Evolutionary conservation across 805 yeast species (phyloP).

Genomic region (Tetrapisispora pingtungensis): DNA sequence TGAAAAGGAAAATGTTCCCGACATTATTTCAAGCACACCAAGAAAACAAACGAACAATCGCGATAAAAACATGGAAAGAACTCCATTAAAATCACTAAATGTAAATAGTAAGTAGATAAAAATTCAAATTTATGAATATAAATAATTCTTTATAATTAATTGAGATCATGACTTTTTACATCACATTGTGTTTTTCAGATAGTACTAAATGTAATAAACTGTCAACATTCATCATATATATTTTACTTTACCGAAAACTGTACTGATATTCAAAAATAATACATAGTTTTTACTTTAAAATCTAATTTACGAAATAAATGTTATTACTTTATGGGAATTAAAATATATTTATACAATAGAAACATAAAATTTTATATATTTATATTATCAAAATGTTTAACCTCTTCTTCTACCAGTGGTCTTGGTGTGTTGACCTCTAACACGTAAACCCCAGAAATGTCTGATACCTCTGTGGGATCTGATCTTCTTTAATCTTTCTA

Average conservation of each 20-base stretch:
- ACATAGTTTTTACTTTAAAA: too few relatives aligned
- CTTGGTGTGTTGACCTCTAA: conserved; percentile 99
- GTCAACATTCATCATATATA: too few relatives aligned
- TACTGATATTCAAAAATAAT: too few relatives aligned
- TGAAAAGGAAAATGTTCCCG: conserved; percentile 14
- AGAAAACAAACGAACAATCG: conserved; percentile 1
- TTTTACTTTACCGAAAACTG: too few relatives aligned
- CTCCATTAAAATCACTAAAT: conserved; percentile 16
- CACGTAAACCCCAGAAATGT: conserved; percentile 99
- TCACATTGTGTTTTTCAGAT: too few relatives aligned
- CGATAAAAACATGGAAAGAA: conserved; percentile 10
- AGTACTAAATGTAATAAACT: too few relatives aligned
- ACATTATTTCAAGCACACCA: conserved; percentile 2
- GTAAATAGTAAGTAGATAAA: conserved; percentile 7
- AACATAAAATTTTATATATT: neutral
- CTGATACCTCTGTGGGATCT: conserved; percentile 99
- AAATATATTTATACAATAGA: conserved; percentile 3
- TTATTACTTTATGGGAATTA: neutral
- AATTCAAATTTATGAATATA: too few relatives aligned
- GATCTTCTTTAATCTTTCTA: conserved; percentile 99
- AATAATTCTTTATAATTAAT: neutral
- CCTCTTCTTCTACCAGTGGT: conserved; percentile 92
- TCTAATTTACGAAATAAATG: neutral
- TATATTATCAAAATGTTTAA: conserved; percentile 13
- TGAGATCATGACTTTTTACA: neutral